phyloP scores from a whole-genome alignment of 2,329 filamentous ascomycete species.

The Aurifilum marmelostoma region DNA sequence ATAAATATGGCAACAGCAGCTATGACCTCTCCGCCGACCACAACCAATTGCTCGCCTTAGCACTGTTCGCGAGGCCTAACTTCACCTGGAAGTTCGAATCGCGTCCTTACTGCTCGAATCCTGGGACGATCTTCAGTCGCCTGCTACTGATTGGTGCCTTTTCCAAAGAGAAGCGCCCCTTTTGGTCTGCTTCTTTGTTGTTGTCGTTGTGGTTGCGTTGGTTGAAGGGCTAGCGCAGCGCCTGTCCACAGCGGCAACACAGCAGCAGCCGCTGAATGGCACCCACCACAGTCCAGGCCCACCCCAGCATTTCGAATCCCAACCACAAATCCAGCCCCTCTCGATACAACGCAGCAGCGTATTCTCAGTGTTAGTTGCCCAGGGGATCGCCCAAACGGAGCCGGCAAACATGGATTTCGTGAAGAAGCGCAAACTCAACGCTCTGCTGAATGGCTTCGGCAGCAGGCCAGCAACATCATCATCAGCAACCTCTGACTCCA shows the following conservation, averaged over 20 bases:
- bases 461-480: constrained; percentile 45
- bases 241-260: neutral
- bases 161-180: neutral
- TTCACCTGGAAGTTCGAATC: no score
- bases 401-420: constrained; percentile 25
- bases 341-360: neutral
- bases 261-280: constrained; percentile 4
- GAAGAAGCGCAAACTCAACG: constrained; percentile 84
- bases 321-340: neutral
- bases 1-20: neutral
- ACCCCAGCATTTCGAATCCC: neutral
- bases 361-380: constrained; percentile 7
- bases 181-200: neutral
- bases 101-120: no score
- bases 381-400: neutral
- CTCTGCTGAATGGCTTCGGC: constrained; percentile 69
- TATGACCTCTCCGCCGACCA: neutral
- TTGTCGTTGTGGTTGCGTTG: neutral
- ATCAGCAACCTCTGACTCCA: constrained; percentile 40
- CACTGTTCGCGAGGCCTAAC: neutral
- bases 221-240: neutral
- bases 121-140: no score
- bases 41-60: neutral
- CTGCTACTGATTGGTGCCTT: neutral
- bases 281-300: constrained; percentile 3